Base-by-base conservation (phyloP, 371 early-diverging fungal genomes). In the Globomyces sp. region DNA sequence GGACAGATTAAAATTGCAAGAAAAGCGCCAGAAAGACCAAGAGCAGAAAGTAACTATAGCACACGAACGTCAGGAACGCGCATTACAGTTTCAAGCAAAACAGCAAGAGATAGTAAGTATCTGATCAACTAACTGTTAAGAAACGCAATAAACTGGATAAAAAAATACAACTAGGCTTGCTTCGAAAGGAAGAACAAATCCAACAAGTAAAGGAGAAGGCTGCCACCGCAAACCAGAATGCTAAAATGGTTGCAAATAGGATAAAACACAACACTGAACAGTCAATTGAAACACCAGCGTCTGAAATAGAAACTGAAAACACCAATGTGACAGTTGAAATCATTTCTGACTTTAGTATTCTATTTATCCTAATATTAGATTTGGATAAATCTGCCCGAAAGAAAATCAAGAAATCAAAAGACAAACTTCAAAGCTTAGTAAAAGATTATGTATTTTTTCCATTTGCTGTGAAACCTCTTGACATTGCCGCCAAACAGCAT, bases 211-310 rank as follows among this genome's bases (percentile, higher is more conserved):
- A 39, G 39, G 55, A 55, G 36, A 55, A 55, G n/a, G 55, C 55
- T 36, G 55, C 55, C 9, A 36, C 39, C n/a, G 55, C 55, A 11
- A 55, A 55, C 39, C 55, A 55, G 5, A 55, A 55, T 55, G 55
- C 55, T 6, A 55, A 55, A 36, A 39, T 39, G 11, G 55, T 55
- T 10, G 55, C 55, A 4, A 55, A 10, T 39, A 55, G 55, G 36
- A 36, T 55, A 36, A 11, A 55, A 47, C 8, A 6, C 47, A 47
- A 24, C 24, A 24, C 24, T 24, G 24, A 24, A 24, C 24, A 24
- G 24, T 24, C 24, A 24, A 24, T 24, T 24, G 24, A 24, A 24
- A 24, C 24, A 24, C 24, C 24, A 24, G 24, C 24, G 24, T 24
- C 24, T 24, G 24, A 24, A 24, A 24, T 24, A 24, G 24, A 24